These are phyloP conservation scores for Sporopachydermia lactativora DNA, from an alignment of 805 yeast genomes.

Conservation along the genomic window DNA sequence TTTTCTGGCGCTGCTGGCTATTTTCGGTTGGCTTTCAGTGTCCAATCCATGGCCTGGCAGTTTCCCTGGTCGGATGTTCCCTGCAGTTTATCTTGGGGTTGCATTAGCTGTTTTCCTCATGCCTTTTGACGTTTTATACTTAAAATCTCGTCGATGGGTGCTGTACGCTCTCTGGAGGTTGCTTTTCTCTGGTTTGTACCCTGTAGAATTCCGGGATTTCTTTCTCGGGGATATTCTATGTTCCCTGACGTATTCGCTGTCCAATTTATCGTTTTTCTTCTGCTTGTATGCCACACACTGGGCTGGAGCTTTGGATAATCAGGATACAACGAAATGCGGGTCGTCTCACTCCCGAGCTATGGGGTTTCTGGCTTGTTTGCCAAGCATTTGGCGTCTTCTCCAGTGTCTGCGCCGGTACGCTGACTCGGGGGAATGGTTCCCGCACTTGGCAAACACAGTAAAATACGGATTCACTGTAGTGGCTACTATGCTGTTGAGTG, in stretches of 20 bases:
- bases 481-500: constrained; percentile 61
- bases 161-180: constrained; percentile 58
- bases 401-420: constrained; percentile 86
- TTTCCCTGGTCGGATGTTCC: constrained; percentile 61
- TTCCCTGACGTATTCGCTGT: constrained; percentile 76
- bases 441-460: constrained; percentile 79
- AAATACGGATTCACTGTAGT: constrained; percentile 58
- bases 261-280: constrained; percentile 73
- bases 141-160: constrained; percentile 68
- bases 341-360: constrained; percentile 59
- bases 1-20: constrained; percentile 37
- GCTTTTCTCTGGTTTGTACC: constrained; percentile 70
- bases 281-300: constrained; percentile 70
- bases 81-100: constrained; percentile 59
- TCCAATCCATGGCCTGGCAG: constrained; percentile 45
- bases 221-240: constrained; percentile 85
- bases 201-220: constrained; percentile 92
- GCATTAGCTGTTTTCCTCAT: constrained; percentile 33
- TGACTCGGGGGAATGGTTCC: constrained; percentile 93
- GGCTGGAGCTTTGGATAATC: constrained; percentile 34
- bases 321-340: constrained; percentile 40
- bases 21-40: constrained; percentile 69
- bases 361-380: constrained; percentile 78
- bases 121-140: constrained; percentile 46
- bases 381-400: constrained; percentile 79